Evolutionary conservation across 306 rosid genomes (phyloP), one percentile per base, ranked within the genome.

Genomic region (Glycine latifolia): DNA sequence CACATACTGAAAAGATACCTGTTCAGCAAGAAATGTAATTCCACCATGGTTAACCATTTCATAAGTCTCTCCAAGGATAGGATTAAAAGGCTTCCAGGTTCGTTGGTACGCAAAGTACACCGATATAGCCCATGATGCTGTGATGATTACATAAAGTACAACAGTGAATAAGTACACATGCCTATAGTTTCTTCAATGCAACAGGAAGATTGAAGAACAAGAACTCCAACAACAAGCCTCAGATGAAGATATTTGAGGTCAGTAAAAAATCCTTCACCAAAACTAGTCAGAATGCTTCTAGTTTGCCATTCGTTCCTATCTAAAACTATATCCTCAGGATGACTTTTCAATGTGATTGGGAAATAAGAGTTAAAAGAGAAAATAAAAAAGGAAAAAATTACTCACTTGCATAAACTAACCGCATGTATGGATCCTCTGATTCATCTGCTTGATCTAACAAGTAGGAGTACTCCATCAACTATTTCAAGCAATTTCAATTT

Each of bases 1-100:
- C 69, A 41, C 31, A 75, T 35, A 70, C 56, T 75, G 61, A 74
- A 73, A 82, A 56, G 72, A 82, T 89, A 92, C 98, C 97, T 94
- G 98, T 89, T 94, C 97, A 44, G 98, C 70, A 73, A 94, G 71
- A 81, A 94, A 94, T 85, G 95, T 69, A 78, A 94, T 37, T 75
- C 97, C 98, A 58, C 75, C 85, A 39, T 94, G 94, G 84, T 94
- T 91, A 67, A 12, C 84, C 94, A 94, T 43, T 86, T 94, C 98
- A 86, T 91, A 94, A 58, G 97, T 94, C 88, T 94, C 97, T 75
- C 97, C 98, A 47, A 94, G 97, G 77, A 94, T 94, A 67, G 98
- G 98, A 88, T 94, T 94, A 83, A 92, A 94, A 74, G 97, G 98
- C 88, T 94, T 94, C 98, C 97, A 94, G 49, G 97, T 94, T 83